Percentiles rank a stretch among this genome's conserved stretches.
These are phyloP conservation scores for Xerocomus amazonicus DNA, from an alignment of 1,284 basidiomycete genomes.

Conservation along the genomic window DNA sequence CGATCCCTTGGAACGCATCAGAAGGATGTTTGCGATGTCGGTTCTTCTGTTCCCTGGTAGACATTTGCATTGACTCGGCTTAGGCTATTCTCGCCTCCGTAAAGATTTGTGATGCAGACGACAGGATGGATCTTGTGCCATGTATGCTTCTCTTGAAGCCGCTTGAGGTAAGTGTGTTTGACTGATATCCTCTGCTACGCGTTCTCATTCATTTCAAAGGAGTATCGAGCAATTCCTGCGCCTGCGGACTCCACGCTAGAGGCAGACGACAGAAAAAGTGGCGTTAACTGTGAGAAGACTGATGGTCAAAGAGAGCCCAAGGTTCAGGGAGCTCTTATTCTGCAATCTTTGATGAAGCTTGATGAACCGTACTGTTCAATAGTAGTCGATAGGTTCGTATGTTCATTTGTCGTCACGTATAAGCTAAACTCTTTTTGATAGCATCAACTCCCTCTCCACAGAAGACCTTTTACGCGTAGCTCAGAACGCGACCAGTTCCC, in stretches of 20 bases:
- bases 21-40: slow-evolving; percentile 46
- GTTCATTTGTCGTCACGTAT: slow-evolving; percentile 1
- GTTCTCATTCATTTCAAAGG: slow-evolving; percentile 31
- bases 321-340: slow-evolving; percentile 81
- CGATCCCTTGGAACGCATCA: slow-evolving; percentile 44
- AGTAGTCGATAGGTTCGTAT: slow-evolving; percentile 63
- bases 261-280: slow-evolving; percentile 11
- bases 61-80: slow-evolving; percentile 1
- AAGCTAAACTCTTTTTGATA: slow-evolving; percentile 30
- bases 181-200: neutral
- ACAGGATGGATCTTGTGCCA: slow-evolving; percentile 51
- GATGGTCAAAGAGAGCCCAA: slow-evolving; percentile 54
- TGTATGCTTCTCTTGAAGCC: slow-evolving; percentile 65
- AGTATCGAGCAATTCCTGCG: slow-evolving; percentile 28
- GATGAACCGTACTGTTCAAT: slow-evolving; percentile 60
- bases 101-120: slow-evolving; percentile 46
- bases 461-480: slow-evolving; percentile 65
- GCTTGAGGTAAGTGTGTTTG: slow-evolving; percentile 49
- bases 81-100: slow-evolving; percentile 65
- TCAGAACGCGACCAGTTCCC: slow-evolving; percentile 72
- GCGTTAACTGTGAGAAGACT: slow-evolving; percentile 22
- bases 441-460: slow-evolving; percentile 57
- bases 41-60: slow-evolving; percentile 8
- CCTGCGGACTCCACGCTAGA: slow-evolving; percentile 12
- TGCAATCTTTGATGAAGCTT: slow-evolving; percentile 78